Conservation (phyloP, 345 rosid genomes). For the Tarenaya hassleriana region DNA sequence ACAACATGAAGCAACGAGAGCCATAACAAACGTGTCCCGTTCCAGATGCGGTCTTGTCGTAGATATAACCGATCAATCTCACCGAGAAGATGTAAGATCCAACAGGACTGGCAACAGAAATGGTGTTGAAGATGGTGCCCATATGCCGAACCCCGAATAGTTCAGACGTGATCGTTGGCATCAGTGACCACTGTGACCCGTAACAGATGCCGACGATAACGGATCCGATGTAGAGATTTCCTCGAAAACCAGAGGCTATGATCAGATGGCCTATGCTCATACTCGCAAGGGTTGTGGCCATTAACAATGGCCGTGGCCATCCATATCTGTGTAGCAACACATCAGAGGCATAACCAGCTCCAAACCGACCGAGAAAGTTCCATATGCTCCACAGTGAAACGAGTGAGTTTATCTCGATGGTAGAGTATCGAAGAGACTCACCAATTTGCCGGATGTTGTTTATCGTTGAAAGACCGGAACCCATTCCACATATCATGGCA, state of each 20-base stretch:
- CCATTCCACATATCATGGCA: constrained; percentile 74
- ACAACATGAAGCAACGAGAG: constrained; percentile 54
- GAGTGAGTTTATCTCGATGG: constrained; percentile 44
- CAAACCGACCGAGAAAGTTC: constrained; percentile 84
- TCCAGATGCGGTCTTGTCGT: constrained; percentile 42
- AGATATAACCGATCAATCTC: constrained; percentile 64
- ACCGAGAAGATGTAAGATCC: constrained; percentile 80
- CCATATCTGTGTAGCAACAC: constrained; percentile 47
- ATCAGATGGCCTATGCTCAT: constrained; percentile 49
- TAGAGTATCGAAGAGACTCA: constrained; percentile 56
- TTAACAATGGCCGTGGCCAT: constrained; percentile 60
- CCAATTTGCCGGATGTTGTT: constrained; percentile 81
- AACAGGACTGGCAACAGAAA: constrained; percentile 66
- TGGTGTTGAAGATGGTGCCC: constrained; percentile 84
- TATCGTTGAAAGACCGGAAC: constrained; percentile 67
- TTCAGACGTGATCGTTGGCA: constrained; percentile 71
- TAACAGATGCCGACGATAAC: constrained; percentile 62
- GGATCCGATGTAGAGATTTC: constrained; percentile 55
- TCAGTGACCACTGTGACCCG: constrained; percentile 74
- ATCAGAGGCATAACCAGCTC: constrained; percentile 64
- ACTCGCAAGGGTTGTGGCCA: constrained; percentile 53
- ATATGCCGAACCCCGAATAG: constrained; percentile 66
- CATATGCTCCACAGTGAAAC: constrained; percentile 70
- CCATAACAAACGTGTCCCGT: constrained; percentile 52
- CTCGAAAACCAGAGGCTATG: constrained; percentile 56